Percentiles rank a stretch among this genome's conserved stretches.
These are phyloP conservation scores for Linnemannia hyalina DNA, from an alignment of 192 early-diverging fungal species.

Conservation along the genomic window DNA sequence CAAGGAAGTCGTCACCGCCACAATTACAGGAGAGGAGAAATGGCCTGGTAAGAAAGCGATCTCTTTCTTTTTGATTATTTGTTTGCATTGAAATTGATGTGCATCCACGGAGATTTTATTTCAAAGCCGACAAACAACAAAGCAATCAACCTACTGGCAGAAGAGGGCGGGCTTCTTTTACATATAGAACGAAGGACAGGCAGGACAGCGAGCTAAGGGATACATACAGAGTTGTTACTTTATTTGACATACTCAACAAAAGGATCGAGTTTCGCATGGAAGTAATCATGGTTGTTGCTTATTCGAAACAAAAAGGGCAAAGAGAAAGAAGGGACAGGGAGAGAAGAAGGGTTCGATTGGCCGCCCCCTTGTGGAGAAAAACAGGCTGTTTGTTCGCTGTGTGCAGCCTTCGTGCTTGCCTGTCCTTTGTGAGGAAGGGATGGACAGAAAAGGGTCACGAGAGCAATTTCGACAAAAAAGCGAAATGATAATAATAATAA, in stretches of 20 bases:
- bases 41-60: conserved; percentile 40
- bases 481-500: not conserved
- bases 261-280: not conserved
- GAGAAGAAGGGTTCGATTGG: not conserved
- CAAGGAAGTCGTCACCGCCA: conserved; percentile 49
- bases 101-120: not conserved
- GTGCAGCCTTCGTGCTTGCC: not conserved
- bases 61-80: not conserved
- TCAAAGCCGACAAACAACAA: not conserved
- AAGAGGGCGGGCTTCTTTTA: not conserved
- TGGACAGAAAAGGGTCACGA: not conserved
- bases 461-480: not conserved
- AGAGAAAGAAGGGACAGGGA: not conserved
- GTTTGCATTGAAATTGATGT: not conserved
- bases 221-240: not conserved
- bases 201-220: not conserved
- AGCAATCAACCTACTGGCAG: not conserved
- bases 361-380: not conserved
- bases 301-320: conserved; percentile 14
- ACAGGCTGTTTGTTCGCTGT: not conserved
- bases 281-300: not conserved
- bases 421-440: not conserved
- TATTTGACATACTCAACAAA: not conserved
- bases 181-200: not conserved
- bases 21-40: conserved; percentile 54